Conservation (phyloP, 352 stramenopile genomes). For the Saprolegnia parasitica region DNA sequence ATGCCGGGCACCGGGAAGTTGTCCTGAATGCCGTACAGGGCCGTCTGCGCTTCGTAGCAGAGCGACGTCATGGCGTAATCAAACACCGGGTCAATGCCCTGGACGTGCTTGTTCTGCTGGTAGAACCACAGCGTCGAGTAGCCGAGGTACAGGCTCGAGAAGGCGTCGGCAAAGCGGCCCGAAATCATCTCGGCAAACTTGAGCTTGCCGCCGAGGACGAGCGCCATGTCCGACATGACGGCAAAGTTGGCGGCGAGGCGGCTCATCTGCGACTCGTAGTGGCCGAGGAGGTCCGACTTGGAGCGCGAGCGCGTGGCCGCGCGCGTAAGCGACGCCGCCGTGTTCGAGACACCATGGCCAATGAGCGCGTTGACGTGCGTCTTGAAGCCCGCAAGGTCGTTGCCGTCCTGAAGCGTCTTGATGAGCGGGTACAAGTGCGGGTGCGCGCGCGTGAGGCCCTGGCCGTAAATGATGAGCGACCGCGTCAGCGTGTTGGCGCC, state of each 20-base stretch:
- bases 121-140: slow-evolving; percentile 98
- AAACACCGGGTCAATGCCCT: slow-evolving; percentile 93
- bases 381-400: slow-evolving; percentile 92
- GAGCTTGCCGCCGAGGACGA: slow-evolving; percentile 95
- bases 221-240: slow-evolving; percentile 91
- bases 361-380: slow-evolving; percentile 94
- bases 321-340: slow-evolving; percentile 79
- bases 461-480: slow-evolving; percentile 97
- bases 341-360: slow-evolving; percentile 91
- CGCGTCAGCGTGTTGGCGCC: slow-evolving; percentile 97
- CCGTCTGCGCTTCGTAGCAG: slow-evolving; percentile 94
- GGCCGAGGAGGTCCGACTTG: slow-evolving; percentile 88
- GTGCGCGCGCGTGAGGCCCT: slow-evolving; percentile 96
- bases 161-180: slow-evolving; percentile 94
- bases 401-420: slow-evolving; percentile 92
- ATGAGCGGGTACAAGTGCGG: slow-evolving; percentile 97
- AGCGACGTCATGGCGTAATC: slow-evolving; percentile 96
- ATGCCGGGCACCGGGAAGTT: slow-evolving; percentile 95
- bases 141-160: slow-evolving; percentile 96
- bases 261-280: slow-evolving; percentile 97
- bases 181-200: slow-evolving; percentile 99
- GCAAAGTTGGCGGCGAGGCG: slow-evolving; percentile 97
- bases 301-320: slow-evolving; percentile 90
- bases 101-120: slow-evolving; percentile 89
- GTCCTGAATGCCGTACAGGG: slow-evolving; percentile 91